Conservation (phyloP, 441 rosid genomes). For the Croton laevigatus region DNA sequence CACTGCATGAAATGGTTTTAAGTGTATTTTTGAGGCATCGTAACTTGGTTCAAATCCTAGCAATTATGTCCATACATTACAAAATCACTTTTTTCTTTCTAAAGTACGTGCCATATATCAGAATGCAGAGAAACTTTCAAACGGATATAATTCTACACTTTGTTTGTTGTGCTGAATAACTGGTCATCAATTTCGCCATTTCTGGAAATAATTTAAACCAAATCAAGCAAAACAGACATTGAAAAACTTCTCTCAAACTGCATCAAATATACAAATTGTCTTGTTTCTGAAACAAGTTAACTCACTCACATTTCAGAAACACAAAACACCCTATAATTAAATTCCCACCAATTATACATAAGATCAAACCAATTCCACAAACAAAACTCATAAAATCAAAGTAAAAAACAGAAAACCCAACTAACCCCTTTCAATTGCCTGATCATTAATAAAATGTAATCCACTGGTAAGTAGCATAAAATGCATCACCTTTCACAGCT, state of each 20-base stretch:
- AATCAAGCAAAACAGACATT: background rate
- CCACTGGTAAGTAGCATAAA: background rate
- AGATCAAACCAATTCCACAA: too few species aligned
- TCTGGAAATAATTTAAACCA: background rate
- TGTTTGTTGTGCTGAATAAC: background rate
- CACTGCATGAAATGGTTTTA: background rate
- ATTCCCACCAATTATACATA: too few species aligned
- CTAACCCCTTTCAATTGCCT: conserved; percentile 40
- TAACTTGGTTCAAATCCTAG: background rate
- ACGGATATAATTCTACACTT: background rate
- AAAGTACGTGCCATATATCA: background rate
- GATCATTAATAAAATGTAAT: background rate
- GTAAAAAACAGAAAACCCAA: too few species aligned
- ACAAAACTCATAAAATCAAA: too few species aligned
- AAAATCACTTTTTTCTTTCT: background rate
- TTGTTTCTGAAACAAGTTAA: background rate
- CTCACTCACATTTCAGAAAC: too few species aligned
- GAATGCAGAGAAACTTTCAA: background rate
- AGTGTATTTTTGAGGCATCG: background rate
- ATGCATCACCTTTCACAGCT: too few species aligned
- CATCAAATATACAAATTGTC: background rate
- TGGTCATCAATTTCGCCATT: background rate
- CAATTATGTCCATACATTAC: background rate
- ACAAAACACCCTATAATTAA: too few species aligned
- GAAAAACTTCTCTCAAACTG: background rate